Evolutionary conservation across 768 basidiomycete genomes (phyloP).

Genomic region (Boletus barrowsii): DNA sequence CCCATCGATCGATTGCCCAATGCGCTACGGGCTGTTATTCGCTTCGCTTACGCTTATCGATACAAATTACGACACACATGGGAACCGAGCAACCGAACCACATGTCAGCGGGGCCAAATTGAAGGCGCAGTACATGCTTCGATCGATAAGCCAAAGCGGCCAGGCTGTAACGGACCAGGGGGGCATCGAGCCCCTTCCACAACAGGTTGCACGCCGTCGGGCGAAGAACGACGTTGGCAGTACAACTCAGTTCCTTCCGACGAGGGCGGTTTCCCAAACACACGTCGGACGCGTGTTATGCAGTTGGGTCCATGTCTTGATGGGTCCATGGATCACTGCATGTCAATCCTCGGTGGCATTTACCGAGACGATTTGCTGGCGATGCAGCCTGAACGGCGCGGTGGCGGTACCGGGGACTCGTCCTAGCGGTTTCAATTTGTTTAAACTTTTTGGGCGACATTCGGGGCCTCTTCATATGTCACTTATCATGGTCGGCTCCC

Average conservation of each 20-base stretch:
- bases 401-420: neutral
- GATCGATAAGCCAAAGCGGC: neutral
- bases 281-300: neutral
- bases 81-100: no score
- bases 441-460: neutral
- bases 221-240: neutral
- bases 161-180: neutral
- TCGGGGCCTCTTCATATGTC: neutral
- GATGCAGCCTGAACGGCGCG: neutral
- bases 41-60: no score
- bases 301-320: neutral
- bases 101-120: no score
- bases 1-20: no score
- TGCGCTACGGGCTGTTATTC: no score
- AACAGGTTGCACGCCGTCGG: neutral
- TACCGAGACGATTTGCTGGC: neutral
- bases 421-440: neutral
- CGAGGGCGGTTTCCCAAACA: neutral
- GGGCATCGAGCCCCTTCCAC: neutral
- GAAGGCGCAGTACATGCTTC: neutral
- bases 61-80: no score
- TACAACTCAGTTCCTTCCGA: neutral
- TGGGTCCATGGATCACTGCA: neutral
- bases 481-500: neutral
- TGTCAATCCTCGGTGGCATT: neutral